phyloP scores from a whole-genome alignment of 106 monocot species.

The Xerophyta viscosa region DNA sequence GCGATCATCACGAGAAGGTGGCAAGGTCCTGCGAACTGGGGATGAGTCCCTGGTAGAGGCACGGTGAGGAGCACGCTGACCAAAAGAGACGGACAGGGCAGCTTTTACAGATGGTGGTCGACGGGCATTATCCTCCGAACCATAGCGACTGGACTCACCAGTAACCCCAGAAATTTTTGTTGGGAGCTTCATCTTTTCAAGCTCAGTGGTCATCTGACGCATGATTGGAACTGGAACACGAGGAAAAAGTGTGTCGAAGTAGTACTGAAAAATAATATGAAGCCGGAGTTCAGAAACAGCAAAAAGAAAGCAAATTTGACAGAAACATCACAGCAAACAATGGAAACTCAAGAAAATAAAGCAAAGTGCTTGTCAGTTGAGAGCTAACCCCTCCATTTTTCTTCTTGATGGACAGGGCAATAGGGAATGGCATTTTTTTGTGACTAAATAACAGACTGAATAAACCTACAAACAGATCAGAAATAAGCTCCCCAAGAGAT shows the following conservation, averaged over 20 bases:
- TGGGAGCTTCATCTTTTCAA: conserved; percentile 78
- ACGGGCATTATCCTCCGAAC: conserved; percentile 73
- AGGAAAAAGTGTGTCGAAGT: conserved; percentile 90
- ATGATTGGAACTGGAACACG: conserved; percentile 71
- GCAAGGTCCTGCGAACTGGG: conserved; percentile 58
- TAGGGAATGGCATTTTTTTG: too few species aligned
- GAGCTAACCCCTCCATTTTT: too few species aligned
- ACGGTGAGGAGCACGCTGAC: conserved; percentile 89
- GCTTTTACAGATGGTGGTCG: conserved; percentile 93
- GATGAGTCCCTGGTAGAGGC: conserved; percentile 89
- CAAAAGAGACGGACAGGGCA: conserved; percentile 84
- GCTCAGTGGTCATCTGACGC: conserved; percentile 51
- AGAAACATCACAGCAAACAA: too few species aligned
- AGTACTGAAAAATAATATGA: conserved; percentile 69
- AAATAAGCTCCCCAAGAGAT: too few species aligned
- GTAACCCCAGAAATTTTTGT: conserved; percentile 66
- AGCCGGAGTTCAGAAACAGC: not conserved
- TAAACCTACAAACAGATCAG: too few species aligned
- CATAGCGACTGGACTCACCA: conserved; percentile 70
- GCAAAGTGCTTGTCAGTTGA: too few species aligned
- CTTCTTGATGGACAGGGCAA: too few species aligned
- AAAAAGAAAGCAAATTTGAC: too few species aligned
- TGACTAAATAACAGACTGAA: too few species aligned
- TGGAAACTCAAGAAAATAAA: too few species aligned
- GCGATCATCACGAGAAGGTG: conserved; percentile 24